Conservation (phyloP, 805 yeast species). For the Teunomyces tritomae region DNA sequence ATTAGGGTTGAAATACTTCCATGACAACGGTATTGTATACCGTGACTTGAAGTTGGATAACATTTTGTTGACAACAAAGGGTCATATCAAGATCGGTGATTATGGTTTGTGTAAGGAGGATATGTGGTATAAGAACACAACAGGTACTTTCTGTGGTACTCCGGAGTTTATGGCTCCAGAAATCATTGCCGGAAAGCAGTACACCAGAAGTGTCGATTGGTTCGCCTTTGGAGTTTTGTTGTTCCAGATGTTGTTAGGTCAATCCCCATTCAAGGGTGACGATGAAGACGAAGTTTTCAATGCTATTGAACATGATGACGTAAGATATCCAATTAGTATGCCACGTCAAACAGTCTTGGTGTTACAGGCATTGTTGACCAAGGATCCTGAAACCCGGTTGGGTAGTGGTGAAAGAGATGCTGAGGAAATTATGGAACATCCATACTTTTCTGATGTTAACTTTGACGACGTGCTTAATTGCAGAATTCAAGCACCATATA, state of each 20-base stretch:
- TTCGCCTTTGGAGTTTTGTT: conserved; percentile 98
- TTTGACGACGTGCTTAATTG: conserved; percentile 80
- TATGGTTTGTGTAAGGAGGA: conserved; percentile 95
- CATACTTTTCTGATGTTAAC: conserved; percentile 85
- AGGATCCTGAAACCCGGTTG: conserved; percentile 80
- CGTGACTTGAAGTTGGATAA: conserved; percentile 96
- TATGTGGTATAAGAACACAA: conserved; percentile 81
- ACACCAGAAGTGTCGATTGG: conserved; percentile 97
- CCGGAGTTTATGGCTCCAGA: conserved; percentile 99
- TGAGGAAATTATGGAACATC: conserved; percentile 89
- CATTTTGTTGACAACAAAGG: conserved; percentile 81
- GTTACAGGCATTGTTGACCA: conserved; percentile 83
- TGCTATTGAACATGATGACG: conserved; percentile 95
- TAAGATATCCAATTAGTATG: conserved; percentile 95
- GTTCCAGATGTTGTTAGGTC: conserved; percentile 94
- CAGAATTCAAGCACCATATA: conserved; percentile 80
- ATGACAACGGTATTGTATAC: conserved; percentile 92
- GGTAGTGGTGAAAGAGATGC: conserved; percentile 92
- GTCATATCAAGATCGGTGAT: conserved; percentile 96
- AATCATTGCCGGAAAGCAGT: conserved; percentile 86
- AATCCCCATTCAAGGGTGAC: conserved; percentile 96
- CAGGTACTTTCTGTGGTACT: conserved; percentile 96
- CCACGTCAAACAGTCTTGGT: conserved; percentile 94
- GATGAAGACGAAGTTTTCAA: conserved; percentile 96
- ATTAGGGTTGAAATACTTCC: conserved; percentile 87